phyloP scores from a whole-genome alignment of 345 rosid genomes.

The Xanthoceras sorbifolium region DNA sequence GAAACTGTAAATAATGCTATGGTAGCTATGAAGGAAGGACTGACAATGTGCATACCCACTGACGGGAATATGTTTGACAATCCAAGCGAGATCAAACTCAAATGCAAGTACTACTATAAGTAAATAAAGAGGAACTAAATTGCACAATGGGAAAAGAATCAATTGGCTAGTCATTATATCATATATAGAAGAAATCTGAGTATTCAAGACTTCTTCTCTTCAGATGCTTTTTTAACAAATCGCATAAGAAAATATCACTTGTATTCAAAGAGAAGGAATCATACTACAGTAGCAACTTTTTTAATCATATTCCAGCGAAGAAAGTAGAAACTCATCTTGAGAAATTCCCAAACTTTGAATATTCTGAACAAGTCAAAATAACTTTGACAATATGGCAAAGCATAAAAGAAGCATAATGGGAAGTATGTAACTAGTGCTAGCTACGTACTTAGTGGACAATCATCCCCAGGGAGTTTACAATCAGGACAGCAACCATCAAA shows the following conservation, averaged over 20 bases:
- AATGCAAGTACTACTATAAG: neutral
- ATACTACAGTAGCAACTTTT: neutral
- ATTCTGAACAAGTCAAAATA: no score
- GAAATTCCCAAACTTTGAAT: neutral
- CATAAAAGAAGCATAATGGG: neutral
- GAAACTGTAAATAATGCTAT: neutral
- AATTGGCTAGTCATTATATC: neutral
- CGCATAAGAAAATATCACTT: neutral
- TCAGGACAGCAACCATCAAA: conserved; percentile 97
- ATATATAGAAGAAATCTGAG: neutral
- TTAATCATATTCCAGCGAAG: neutral
- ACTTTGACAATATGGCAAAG: neutral
- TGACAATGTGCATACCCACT: no score
- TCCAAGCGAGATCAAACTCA: neutral
- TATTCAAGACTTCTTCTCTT: neutral
- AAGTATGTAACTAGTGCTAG: neutral
- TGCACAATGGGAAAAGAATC: neutral
- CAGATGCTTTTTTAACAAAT: neutral
- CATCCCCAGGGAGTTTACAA: conserved; percentile 91
- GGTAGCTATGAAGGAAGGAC: no score
- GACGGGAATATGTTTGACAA: neutral
- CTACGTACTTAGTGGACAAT: conserved; percentile 80
- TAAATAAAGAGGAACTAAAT: neutral
- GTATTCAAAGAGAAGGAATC: neutral
- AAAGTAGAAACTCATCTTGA: neutral